phyloP scores from a whole-genome alignment of 2,329 filamentous ascomycete species.

The Monosporascus sp. region DNA sequence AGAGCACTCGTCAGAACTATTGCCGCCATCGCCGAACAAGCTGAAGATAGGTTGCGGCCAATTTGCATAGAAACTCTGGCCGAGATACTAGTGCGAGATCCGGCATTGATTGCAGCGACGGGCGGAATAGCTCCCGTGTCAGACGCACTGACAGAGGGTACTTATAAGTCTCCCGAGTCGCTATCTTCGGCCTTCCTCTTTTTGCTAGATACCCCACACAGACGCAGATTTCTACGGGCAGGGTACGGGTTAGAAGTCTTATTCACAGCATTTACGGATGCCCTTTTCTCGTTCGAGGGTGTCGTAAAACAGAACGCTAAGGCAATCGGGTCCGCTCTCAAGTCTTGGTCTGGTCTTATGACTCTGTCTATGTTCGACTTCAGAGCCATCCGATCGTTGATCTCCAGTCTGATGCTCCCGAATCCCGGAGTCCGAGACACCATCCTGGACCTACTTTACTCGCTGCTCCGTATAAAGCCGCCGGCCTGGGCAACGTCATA shows the following conservation, averaged over 20 bases:
- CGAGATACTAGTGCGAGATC: constrained; percentile 84
- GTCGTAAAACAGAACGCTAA: constrained; percentile 80
- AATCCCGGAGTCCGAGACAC: constrained; percentile 60
- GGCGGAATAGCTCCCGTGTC: constrained; percentile 83
- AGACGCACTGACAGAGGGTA: constrained; percentile 86
- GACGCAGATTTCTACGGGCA: constrained; percentile 75
- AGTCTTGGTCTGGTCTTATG: constrained; percentile 91
- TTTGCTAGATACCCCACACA: constrained; percentile 77
- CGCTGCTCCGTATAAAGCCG: constrained; percentile 78
- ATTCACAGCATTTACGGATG: constrained; percentile 91
- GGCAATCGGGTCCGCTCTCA: constrained; percentile 85
- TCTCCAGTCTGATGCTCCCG: constrained; percentile 57
- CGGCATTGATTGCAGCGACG: constrained; percentile 71
- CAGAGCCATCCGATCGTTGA: constrained; percentile 73
- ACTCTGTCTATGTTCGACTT: constrained; percentile 84
- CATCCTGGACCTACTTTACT: constrained; percentile 81
- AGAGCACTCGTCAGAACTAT: constrained; percentile 82
- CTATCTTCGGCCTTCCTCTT: constrained; percentile 84
- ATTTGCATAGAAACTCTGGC: constrained; percentile 92
- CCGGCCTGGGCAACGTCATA: constrained; percentile 95
- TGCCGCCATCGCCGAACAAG: constrained; percentile 82
- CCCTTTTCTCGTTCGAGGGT: constrained; percentile 53
- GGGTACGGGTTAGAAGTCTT: constrained; percentile 85
- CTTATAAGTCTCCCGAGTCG: constrained; percentile 88
- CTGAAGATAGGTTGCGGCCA: constrained; percentile 77